Conservation (phyloP, 257 asterid genomes). For the Hygrophila difformis region DNA sequence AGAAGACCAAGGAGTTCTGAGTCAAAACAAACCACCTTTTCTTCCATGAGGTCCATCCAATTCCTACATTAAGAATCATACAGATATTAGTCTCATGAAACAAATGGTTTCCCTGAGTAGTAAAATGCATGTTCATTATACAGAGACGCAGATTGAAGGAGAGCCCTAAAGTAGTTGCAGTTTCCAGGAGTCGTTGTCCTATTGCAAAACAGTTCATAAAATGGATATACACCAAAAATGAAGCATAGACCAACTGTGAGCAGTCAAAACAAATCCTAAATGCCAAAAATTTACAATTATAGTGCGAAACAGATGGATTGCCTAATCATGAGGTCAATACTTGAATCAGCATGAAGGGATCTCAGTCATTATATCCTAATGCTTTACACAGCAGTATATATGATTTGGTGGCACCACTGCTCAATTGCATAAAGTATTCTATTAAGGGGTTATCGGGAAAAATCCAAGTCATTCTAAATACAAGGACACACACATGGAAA, state of each 20-base stretch:
- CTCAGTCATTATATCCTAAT: neutral
- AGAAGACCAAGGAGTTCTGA: slow-evolving; percentile 93
- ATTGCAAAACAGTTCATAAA: no score
- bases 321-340: neutral
- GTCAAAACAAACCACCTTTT: slow-evolving; percentile 98
- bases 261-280: no score
- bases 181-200: no score
- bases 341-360: neutral
- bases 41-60: slow-evolving; percentile 99
- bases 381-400: neutral
- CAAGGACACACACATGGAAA: neutral
- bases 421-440: neutral
- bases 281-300: no score
- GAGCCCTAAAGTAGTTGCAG: no score
- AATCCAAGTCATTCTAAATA: slow-evolving; percentile 3
- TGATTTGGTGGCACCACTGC: neutral
- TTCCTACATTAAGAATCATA: slow-evolving; percentile 48
- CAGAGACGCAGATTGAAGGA: no score
- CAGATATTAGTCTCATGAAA: slow-evolving; percentile 14
- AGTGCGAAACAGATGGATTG: no score
- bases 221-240: no score
- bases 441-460: neutral
- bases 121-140: neutral
- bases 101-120: neutral
- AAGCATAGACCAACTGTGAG: no score